These are phyloP conservation scores for Tympanopsis confertula DNA, from an alignment of 2,329 filamentous ascomycete genomes.

Conservation along the genomic window DNA sequence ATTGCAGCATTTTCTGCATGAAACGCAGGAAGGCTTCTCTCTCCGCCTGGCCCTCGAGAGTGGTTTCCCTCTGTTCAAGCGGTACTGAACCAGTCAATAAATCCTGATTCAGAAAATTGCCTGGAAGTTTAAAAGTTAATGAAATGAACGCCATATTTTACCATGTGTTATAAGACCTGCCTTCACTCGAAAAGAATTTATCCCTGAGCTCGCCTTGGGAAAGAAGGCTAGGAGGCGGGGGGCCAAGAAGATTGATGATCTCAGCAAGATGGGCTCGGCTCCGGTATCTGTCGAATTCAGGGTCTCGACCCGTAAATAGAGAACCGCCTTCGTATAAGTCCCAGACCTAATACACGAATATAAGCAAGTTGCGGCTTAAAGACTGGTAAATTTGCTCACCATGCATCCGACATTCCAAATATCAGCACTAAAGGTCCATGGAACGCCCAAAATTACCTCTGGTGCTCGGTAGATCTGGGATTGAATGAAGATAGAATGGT, in stretches of 20 bases:
- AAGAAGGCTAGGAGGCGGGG: constrained; percentile 23
- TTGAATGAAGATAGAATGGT: constrained; percentile 24
- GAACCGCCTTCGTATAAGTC: constrained; percentile 31
- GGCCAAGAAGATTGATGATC: constrained; percentile 31
- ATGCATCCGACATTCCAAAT: constrained; percentile 40
- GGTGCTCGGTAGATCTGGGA: constrained; percentile 26
- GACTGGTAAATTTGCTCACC: constrained; percentile 19
- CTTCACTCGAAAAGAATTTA: constrained; percentile 25
- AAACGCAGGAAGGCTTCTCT: constrained; percentile 17
- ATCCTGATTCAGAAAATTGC: constrained; percentile 11
- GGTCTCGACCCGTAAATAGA: constrained; percentile 28
- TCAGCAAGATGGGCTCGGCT: constrained; percentile 34
- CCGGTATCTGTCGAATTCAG: constrained; percentile 22
- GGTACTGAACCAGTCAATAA: constrained; percentile 10
- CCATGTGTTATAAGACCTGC: too few species aligned
- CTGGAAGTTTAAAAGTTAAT: constrained; percentile 8
- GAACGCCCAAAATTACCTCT: constrained; percentile 31
- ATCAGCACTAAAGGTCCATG: constrained; percentile 34
- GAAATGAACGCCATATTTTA: neutral
- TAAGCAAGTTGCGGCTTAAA: constrained; percentile 2
- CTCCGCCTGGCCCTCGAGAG: constrained; percentile 17
- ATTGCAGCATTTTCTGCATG: constrained; percentile 23
- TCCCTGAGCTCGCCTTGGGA: constrained; percentile 12
- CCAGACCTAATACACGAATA: constrained; percentile 26
- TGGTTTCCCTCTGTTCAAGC: constrained; percentile 22